Evolutionary conservation across 2,329 filamentous ascomycete genomes (phyloP), one percentile per base, ranked within the genome.

Genomic region (Tricladium varicosporioides): DNA sequence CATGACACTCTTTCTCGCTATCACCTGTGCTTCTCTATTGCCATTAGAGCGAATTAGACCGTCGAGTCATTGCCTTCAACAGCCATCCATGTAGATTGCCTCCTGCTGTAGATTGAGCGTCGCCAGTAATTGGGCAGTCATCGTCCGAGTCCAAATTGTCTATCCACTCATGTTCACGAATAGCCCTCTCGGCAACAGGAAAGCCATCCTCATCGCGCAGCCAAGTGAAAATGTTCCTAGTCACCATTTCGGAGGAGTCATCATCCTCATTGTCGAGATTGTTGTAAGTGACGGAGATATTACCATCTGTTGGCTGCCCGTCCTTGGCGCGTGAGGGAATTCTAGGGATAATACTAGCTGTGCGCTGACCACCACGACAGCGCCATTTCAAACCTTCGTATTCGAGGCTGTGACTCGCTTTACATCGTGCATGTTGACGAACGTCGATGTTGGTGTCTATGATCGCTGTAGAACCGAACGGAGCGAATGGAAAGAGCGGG

Each of bases 151-250:
- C 60, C 15, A 69, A 53, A 52, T 68, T 67, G 8, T 67, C 67
- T 43, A 70, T 67, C 68, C 68, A 71, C 45, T 67, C 63, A 40
- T 70, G 69, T 45, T 68, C 53, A 31, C 64, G 62, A 51, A 71
- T 68, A 33, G 47, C 64, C 36, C 63, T 65, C 52, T 70, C 68
- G 1, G 62, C 64, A 13, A 71, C 58, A 10, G 67, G 66, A 58
- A 69, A 71, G 1, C 68, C 65, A 11, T 65, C 63, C 2, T 65
- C 53, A 27, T 61, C 64, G 27, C 66, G 66, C 11, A 71, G 64
- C 64, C 65, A 70, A 22, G 61, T 66, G 33, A 70, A 70, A 44
- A 70, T 63, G 31, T 70, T 69, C 15, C 62, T 59, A 2, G 65
- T 70, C 8, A 67, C 63, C 60, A 64, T 63, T 62, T 67, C 60